Percentiles rank a stretch among this genome's conserved stretches.
phyloP scores from a whole-genome alignment of 441 rosid species.

The Brassica hybrid region DNA sequence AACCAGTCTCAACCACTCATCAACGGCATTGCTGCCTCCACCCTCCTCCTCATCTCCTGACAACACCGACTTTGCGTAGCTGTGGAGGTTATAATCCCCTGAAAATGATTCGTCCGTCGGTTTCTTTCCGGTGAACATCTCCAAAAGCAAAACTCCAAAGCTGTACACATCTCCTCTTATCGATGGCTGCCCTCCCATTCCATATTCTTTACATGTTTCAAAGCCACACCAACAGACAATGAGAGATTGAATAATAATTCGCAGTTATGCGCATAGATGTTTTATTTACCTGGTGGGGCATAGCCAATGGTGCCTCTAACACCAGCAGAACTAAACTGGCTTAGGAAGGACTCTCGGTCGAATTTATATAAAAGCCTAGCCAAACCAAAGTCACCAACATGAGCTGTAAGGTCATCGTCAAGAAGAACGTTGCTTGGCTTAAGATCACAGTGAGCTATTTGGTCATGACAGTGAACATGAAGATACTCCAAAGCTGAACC shows the following conservation, averaged over 20 bases:
- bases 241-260: background rate
- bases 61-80: conserved; percentile 22
- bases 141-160: conserved; percentile 40
- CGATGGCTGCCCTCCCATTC: conserved; percentile 41
- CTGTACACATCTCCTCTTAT: conserved; percentile 42
- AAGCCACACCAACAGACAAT: conserved; percentile 8
- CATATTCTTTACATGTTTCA: conserved; percentile 34
- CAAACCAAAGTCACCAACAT: conserved; percentile 47
- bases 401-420: conserved; percentile 44
- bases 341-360: conserved; percentile 27
- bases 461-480: conserved; percentile 41
- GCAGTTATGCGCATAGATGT: background rate
- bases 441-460: conserved; percentile 46
- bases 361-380: conserved; percentile 37
- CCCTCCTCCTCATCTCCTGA: background rate
- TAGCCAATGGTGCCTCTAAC: conserved; percentile 51
- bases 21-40: conserved; percentile 1
- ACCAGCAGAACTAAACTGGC: conserved; percentile 44
- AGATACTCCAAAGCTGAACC: conserved; percentile 50
- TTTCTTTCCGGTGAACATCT: conserved; percentile 40
- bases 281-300: conserved; percentile 43
- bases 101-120: conserved; percentile 31
- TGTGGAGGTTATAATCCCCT: conserved; percentile 14
- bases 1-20: conserved; percentile 35
- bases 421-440: conserved; percentile 42